Evolutionary conservation across 139 green algal genomes (phyloP), one percentile per base, ranked within the genome.

Genomic region (Tetradesmus obliquus): DNA sequence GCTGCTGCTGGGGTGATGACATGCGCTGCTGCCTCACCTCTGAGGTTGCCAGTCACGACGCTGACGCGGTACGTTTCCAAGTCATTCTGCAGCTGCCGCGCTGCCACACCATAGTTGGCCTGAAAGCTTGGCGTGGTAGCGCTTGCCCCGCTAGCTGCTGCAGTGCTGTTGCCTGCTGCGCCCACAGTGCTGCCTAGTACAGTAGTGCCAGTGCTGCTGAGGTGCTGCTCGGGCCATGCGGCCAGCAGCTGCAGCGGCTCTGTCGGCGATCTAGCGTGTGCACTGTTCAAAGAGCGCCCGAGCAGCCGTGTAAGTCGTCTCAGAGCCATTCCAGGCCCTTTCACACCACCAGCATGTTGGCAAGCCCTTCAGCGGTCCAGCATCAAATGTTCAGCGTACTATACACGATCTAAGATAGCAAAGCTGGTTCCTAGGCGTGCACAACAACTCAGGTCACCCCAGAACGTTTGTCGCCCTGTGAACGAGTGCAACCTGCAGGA

Each of bases 41-140:
- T 92, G 55, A 98, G 92, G 53, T 97, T 96, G n/a, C 97, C 97
- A 2, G 97, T 99, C 0, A 96, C 90, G 53, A 99, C 89, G 19
- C 81, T 88, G 32, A 92, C 81, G 19, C 62, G 55, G 45, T 88
- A 92, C 45, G 24, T 92, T 45, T 92, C 88, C 5, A 79, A 72
- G 55, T 87, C 80, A 22, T 86, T 86, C 10, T 91, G 88, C 76
- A 91, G 22, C 55, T 91, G 88, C 9, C 88, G 71, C 0, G 88
- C 88, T 86, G 88, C 88, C 17, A 91, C 88, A 32, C 88, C 88
- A 32, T 91, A 91, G 6, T 55, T 79, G 71, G 53, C 54, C 1
- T 83, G 86, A 55, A 90, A 72, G 8, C 66, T 55, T 55, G 86
- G 79, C 5, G 20, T 69, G 82, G 19, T 20, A 13, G 53, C 74